phyloP scores from a whole-genome alignment of 345 rosid genomes.

The Nasturtium officinale region DNA sequence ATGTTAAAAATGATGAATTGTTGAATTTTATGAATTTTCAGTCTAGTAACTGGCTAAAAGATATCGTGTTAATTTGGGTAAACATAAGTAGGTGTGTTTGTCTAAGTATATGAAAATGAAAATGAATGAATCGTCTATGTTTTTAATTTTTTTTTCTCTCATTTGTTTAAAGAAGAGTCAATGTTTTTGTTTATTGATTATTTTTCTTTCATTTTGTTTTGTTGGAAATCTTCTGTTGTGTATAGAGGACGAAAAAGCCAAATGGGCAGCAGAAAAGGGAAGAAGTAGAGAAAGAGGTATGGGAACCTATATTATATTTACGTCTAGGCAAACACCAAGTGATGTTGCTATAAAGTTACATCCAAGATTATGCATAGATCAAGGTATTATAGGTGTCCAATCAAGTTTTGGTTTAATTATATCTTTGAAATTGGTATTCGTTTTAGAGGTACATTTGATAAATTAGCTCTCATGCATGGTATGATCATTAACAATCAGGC shows the following conservation, averaged over 20 bases:
- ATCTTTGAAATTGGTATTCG: not conserved
- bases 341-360: conserved; percentile 27
- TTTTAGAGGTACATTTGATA: not conserved
- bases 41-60: not conserved
- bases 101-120: not conserved
- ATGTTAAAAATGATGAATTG: not conserved
- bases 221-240: not conserved
- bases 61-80: no score
- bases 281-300: conserved; percentile 87
- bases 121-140: not conserved
- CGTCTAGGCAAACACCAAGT: conserved; percentile 34
- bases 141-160: not conserved
- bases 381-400: conserved; percentile 11
- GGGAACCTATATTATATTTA: conserved; percentile 13
- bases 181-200: not conserved
- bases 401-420: not conserved
- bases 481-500: not conserved
- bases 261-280: conserved; percentile 70
- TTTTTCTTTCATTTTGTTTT: not conserved
- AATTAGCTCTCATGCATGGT: not conserved
- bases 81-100: not conserved
- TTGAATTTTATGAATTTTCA: not conserved
- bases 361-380: not conserved
- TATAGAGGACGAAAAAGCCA: conserved; percentile 68
- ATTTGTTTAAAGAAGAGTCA: not conserved